phyloP scores from a whole-genome alignment of 2,329 filamentous ascomycete species.

The Albophoma yamanashiensis region DNA sequence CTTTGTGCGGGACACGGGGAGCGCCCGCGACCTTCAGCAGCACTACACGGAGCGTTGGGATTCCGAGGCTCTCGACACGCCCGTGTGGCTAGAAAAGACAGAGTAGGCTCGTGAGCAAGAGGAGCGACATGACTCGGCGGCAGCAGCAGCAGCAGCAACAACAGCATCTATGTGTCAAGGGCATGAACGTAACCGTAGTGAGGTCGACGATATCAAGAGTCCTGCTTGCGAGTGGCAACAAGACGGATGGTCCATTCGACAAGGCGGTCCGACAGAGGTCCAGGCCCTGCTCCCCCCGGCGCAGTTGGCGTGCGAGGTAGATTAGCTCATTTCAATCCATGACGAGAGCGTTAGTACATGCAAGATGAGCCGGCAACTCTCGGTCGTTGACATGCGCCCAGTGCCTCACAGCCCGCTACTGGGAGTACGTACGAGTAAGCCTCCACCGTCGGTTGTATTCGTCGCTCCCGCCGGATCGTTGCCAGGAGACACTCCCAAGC shows the following conservation, averaged over 20 bases:
- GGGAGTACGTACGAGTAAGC: no score
- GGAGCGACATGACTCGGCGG: background rate
- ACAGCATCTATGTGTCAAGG: background rate
- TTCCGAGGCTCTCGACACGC: background rate
- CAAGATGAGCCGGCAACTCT: background rate
- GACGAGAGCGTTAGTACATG: background rate
- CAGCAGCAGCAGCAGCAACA: background rate
- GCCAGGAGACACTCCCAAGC: background rate
- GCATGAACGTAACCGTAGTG: background rate
- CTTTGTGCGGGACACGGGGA: conserved; percentile 15
- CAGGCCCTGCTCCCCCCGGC: background rate
- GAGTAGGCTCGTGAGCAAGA: background rate
- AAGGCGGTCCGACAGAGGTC: background rate
- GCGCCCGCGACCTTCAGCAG: conserved; percentile 15
- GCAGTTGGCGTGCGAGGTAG: background rate
- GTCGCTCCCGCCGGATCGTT: no score
- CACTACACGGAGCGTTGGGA: conserved; percentile 21
- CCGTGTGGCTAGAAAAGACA: background rate
- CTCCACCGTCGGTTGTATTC: background rate
- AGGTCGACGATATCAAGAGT: background rate
- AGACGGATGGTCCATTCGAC: background rate
- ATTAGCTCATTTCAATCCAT: background rate
- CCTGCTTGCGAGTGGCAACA: background rate
- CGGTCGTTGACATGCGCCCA: no score
- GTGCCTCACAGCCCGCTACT: background rate